Evolutionary conservation across 2,329 filamentous ascomycete species (phyloP).

Genomic region (Neonectria punicea): DNA sequence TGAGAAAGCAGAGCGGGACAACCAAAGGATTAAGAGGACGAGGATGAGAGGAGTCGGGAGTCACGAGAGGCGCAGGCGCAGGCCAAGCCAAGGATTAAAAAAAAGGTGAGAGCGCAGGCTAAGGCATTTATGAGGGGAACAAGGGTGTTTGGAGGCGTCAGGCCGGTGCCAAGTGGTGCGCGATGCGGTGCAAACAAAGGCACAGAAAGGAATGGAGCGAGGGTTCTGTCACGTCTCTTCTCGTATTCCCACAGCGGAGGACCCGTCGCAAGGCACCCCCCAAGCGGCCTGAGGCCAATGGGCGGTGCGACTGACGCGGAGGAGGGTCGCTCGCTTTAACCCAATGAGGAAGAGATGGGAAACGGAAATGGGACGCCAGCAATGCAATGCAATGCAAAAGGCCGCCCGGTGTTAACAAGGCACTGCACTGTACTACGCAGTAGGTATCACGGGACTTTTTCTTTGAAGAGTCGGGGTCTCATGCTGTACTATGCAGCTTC

Average conservation of each 20-base stretch:
- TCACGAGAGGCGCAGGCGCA: constrained; percentile 26
- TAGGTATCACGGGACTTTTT: too few species aligned
- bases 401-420: constrained; percentile 5
- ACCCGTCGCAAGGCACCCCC: background rate
- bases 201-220: constrained; percentile 23
- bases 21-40: constrained; percentile 15
- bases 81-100: constrained; percentile 17
- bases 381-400: constrained; percentile 8
- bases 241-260: constrained; percentile 5
- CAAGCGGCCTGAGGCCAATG: background rate
- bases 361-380: background rate
- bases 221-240: background rate
- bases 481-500: too few species aligned
- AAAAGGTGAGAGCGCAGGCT: constrained; percentile 25
- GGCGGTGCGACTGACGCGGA: background rate
- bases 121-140: constrained; percentile 25
- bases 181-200: constrained; percentile 14
- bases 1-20: background rate
- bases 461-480: too few species aligned
- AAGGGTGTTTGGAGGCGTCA: constrained; percentile 18
- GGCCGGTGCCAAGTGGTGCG: background rate
- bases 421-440: background rate
- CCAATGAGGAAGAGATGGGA: background rate
- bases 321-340: background rate
- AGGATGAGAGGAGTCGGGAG: constrained; percentile 27